Conservation (phyloP, 257 asterid species). For the Buddleja alternifolia region DNA sequence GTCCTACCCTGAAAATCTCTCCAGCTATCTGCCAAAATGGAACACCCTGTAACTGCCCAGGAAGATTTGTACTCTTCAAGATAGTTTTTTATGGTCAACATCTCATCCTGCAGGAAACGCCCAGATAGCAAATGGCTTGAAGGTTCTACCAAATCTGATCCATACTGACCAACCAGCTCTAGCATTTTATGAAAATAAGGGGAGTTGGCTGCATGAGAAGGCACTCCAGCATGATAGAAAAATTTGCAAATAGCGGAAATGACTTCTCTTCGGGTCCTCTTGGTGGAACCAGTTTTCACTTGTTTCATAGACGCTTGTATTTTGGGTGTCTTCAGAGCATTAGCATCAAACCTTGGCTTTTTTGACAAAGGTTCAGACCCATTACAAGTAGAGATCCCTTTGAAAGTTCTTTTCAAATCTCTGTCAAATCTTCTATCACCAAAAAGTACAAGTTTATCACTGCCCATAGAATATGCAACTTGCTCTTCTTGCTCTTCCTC, state of each 20-base stretch:
- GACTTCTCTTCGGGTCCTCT: conserved; percentile 76
- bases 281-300: conserved; percentile 53
- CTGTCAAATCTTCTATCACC: conserved; percentile 60
- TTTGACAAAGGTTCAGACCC: conserved; percentile 52
- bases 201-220: conserved; percentile 82
- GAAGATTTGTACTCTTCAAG: conserved; percentile 80
- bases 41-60: conserved; percentile 91
- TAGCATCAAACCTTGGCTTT: conserved; percentile 63
- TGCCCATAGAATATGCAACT: conserved; percentile 45
- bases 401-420: conserved; percentile 55
- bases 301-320: conserved; percentile 51
- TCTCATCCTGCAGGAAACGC: conserved; percentile 77
- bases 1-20: conserved; percentile 66
- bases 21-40: conserved; percentile 89
- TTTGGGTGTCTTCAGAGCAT: conserved; percentile 48
- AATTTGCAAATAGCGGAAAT: conserved; percentile 83
- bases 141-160: conserved; percentile 66
- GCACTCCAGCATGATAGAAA: conserved; percentile 89
- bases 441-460: conserved; percentile 46
- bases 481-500: conserved; percentile 72
- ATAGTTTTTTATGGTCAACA: conserved; percentile 59
- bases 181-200: conserved; percentile 85
- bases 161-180: conserved; percentile 76
- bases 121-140: conserved; percentile 73
- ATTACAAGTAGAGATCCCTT: conserved; percentile 48